Evolutionary conservation across 2,329 filamentous ascomycete species (phyloP).

Genomic region (Blastomyces silverae): DNA sequence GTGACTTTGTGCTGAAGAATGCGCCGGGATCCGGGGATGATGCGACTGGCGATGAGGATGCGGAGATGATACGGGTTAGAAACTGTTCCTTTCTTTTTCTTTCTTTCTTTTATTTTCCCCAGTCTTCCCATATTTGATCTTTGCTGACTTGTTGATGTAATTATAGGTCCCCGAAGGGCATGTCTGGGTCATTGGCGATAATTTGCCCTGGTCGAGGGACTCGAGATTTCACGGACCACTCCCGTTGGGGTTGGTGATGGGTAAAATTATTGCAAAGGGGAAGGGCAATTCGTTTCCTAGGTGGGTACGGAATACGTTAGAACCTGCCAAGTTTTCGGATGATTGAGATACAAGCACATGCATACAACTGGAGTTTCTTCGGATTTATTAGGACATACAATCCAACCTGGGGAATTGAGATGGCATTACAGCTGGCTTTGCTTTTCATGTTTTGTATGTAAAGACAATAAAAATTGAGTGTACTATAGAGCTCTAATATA

Average conservation of each 20-base stretch:
- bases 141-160: slow-evolving; percentile 15
- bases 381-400: not conserved
- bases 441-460: not conserved
- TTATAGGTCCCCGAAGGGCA: slow-evolving; percentile 78
- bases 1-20: slow-evolving; percentile 48
- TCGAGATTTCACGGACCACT: slow-evolving; percentile 77
- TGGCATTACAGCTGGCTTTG: not conserved
- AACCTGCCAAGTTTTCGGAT: slow-evolving; percentile 28
- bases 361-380: not conserved
- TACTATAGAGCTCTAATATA: slow-evolving; percentile 30
- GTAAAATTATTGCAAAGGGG: slow-evolving; percentile 62
- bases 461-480: slow-evolving; percentile 16
- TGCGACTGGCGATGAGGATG: slow-evolving; percentile 23
- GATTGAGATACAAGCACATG: slow-evolving; percentile 16
- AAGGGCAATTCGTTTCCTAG: slow-evolving; percentile 34
- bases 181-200: slow-evolving; percentile 87
- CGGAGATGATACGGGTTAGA: slow-evolving; percentile 48
- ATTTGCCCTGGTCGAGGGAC: slow-evolving; percentile 74
- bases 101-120: not conserved
- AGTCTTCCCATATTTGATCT: slow-evolving; percentile 1
- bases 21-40: slow-evolving; percentile 31
- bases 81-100: not conserved
- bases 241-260: slow-evolving; percentile 73
- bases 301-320: slow-evolving; percentile 35
- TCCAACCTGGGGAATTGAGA: not conserved